A percentile compares a stretch with the other conserved stretches of the same genome.
phyloP scores from a whole-genome alignment of 768 basidiomycete genomes.

The Lentinula sp. region DNA sequence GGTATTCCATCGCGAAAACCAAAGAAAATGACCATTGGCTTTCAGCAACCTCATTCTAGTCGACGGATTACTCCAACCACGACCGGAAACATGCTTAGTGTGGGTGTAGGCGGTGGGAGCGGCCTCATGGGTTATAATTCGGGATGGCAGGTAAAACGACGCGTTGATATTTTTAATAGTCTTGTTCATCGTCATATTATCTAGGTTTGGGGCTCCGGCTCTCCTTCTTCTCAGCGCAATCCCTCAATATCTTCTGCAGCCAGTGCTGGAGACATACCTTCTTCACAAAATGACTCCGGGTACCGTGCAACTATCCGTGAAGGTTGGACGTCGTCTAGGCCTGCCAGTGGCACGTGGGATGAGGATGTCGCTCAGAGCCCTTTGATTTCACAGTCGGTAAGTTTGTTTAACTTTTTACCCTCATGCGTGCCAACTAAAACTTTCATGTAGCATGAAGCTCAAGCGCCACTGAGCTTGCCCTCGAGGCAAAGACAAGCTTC shows the following conservation, averaged over 20 bases:
- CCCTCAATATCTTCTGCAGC: slow-evolving; percentile 57
- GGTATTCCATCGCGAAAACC: slow-evolving; percentile 7
- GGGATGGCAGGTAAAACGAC: slow-evolving; percentile 58
- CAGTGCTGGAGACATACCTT: slow-evolving; percentile 43
- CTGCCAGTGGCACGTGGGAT: slow-evolving; percentile 56
- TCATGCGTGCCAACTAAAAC: neutral
- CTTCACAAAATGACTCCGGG: slow-evolving; percentile 36
- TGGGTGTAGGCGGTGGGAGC: slow-evolving; percentile 40
- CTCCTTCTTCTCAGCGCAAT: slow-evolving; percentile 49
- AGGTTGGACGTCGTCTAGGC: slow-evolving; percentile 43
- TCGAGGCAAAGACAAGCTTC: slow-evolving; percentile 42
- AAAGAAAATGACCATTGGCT: slow-evolving; percentile 6
- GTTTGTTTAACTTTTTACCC: slow-evolving; percentile 13
- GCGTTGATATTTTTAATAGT: slow-evolving; percentile 2
- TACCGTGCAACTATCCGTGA: slow-evolving; percentile 44
- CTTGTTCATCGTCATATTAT: slow-evolving; percentile 10
- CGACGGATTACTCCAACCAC: slow-evolving; percentile 38
- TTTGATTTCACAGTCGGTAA: slow-evolving; percentile 42
- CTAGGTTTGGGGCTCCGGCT: slow-evolving; percentile 55
- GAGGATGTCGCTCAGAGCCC: slow-evolving; percentile 40
- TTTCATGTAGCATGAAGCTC: slow-evolving; percentile 31
- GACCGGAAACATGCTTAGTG: slow-evolving; percentile 45
- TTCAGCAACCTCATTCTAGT: slow-evolving; percentile 31
- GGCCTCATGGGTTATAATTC: slow-evolving; percentile 49
- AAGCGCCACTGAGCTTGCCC: slow-evolving; percentile 35